Evolutionary conservation across 257 asterid genomes (phyloP).

Genomic region (Plantago major): DNA sequence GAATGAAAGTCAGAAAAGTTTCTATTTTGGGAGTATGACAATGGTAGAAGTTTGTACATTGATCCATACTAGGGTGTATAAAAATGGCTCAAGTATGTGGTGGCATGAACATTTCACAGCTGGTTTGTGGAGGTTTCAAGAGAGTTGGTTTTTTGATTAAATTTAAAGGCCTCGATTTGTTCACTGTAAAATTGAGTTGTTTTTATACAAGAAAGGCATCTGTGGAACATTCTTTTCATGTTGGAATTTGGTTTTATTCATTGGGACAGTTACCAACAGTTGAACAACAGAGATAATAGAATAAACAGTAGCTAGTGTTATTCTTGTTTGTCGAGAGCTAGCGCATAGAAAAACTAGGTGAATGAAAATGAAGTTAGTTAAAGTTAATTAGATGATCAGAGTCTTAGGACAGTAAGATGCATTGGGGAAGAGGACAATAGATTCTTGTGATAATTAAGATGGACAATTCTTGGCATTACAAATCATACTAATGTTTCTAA

Average conservation of each 20-base stretch:
- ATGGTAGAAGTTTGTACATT: not conserved
- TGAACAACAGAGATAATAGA: not conserved
- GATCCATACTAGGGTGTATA: conserved; percentile 13
- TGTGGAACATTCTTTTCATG: conserved; percentile 11
- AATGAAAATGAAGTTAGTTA: not conserved
- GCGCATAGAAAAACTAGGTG: conserved; percentile 14
- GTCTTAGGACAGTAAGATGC: conserved; percentile 1
- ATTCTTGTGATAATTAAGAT: no score
- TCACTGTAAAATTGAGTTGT: conserved; percentile 24
- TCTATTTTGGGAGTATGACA: conserved; percentile 1
- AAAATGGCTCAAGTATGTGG: conserved; percentile 20
- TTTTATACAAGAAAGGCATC: conserved; percentile 15
- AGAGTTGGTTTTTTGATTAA: conserved; percentile 11
- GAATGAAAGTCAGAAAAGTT: not conserved
- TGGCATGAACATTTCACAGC: conserved; percentile 35
- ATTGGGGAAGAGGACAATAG: not conserved
- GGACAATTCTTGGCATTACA: no score
- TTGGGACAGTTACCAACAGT: conserved; percentile 8
- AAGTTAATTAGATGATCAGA: not conserved
- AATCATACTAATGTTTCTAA: no score
- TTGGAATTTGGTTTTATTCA: not conserved
- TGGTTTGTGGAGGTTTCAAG: conserved; percentile 60
- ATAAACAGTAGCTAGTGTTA: conserved; percentile 6
- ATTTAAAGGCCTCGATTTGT: conserved; percentile 33
- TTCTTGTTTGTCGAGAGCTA: conserved; percentile 17